Evolutionary conservation across 169 alveolate genomes (phyloP), one percentile per base, ranked within the genome.

Genomic region (Eimeria acervulina): DNA sequence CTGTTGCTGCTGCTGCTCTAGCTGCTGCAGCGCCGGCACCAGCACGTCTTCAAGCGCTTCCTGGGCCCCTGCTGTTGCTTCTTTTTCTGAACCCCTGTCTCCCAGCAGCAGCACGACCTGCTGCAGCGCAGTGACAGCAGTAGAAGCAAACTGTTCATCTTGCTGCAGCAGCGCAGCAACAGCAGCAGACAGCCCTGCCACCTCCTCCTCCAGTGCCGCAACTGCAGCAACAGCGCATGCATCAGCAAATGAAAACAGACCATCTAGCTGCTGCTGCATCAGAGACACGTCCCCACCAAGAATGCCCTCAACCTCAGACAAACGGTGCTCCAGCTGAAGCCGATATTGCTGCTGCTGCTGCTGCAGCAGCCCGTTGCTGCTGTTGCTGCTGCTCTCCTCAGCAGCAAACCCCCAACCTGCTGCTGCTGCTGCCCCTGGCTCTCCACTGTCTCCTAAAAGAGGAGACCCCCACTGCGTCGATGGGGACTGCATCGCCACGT

Each of bases 61-160:
- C 70, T 47, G 42, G 1, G 70, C 63, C 0, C 23, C 68, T 15
- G 63, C 70, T 6, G 23, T 12, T 28, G 2, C 90, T n/a, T 80
- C 44, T 44, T 42, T 55, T 31, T 17, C 23, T 7, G 90, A 8
- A n/a, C 17, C 23, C 42, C 42, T 40, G 28, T 80, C 90, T 33
- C 68, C 90, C 70, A 80, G 90, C 33, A 80, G 90, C 70, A 33
- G 33, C 68, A 80, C 59, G 26, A 80, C 70, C n/a, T 47, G 90
- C 63, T 44, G 63, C 90, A 80, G 70, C 23, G 90, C 90, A 44
- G 90, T 38, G 21, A 36, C 42, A 80, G 90, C 90, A 47, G 70
- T 38, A 80, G 68, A 40, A 47, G 90, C 90, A 80, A 80, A 44
- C 36, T 28, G 59, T 13, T 28, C 90, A 70, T 80, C 90, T 12